Base-by-base conservation (phyloP, 768 basidiomycete genomes). In the Tylopilus sp. region DNA sequence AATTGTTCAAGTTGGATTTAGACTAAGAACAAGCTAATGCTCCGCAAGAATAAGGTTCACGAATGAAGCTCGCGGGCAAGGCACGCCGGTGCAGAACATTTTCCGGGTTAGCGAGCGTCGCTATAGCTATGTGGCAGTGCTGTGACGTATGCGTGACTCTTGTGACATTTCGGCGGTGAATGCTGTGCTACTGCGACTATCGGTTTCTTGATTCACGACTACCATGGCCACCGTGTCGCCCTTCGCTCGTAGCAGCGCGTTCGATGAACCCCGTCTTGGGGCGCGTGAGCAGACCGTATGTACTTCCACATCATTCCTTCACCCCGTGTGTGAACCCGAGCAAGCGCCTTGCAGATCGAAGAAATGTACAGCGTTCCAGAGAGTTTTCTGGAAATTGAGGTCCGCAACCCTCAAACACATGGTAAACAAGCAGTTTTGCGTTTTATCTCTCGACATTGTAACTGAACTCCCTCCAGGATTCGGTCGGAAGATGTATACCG, bases 331-430 rank as follows among this genome's bases (percentile, higher is more conserved):
- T 67, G 64, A 68, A 68, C 67, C 56, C 68, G 61, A 65, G 63
- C 67, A 71, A 68, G 69, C 62, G 41, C 49, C 41, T 62, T 63
- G 54, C 71, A 93, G 87, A 89, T 97, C 63, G 95, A 98, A 73
- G 95, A 98, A 75, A 96, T 97, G 93, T 99, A 98, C 68, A 90
- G 89, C 60, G 87, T 96, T 6, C 96, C 96, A 31, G 95, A 98
- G 73, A 93, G 90, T 65, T 97, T 96, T 70, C 76, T 98, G 43
- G 96, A 98, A 75, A 97, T 99, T 60, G 96, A 99, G 71, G 92
- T 98, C 8, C 79, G 90, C 62, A 97, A 96, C 68, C 95, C 96
- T 8, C 92, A 96, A 72, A 99, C 96, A 0, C 96, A 98, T 62
- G 96, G 95, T 92, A 52, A 51, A 54, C 21, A 8, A 22, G 16